These are phyloP conservation scores for Globisporangium cederbergense DNA, from an alignment of 352 stramenopile genomes.

Conservation along the genomic window DNA sequence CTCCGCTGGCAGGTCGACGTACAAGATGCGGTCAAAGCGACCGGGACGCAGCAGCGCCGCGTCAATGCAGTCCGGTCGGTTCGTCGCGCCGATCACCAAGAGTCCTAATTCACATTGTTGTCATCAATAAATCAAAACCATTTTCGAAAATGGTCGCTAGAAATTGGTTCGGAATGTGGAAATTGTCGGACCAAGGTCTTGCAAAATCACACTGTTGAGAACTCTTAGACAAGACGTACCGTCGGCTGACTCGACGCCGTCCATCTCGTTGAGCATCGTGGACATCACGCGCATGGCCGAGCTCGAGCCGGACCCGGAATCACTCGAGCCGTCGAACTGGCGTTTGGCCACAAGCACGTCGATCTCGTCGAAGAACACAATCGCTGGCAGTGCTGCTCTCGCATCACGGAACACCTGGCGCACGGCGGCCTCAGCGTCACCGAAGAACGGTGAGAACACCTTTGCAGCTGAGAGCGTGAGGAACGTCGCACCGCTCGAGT, in stretches of 20 bases:
- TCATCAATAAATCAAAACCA: background rate
- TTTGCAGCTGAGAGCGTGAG: constrained; percentile 83
- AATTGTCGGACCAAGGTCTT: background rate
- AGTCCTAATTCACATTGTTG: constrained; percentile 40
- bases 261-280: constrained; percentile 97
- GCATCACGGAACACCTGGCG: constrained; percentile 79
- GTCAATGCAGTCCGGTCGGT: constrained; percentile 97
- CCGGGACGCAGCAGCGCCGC: constrained; percentile 95
- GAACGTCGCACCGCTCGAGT: constrained; percentile 78
- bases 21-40: constrained; percentile 94
- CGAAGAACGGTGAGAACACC: constrained; percentile 88
- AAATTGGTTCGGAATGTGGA: background rate
- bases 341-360: constrained; percentile 85
- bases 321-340: constrained; percentile 46
- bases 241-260: constrained; percentile 93
- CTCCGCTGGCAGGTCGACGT: constrained; percentile 89
- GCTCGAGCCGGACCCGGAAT: constrained; percentile 38
- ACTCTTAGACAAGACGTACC: constrained; percentile 26
- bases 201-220: background rate
- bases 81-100: constrained; percentile 97
- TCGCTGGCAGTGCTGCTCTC: constrained; percentile 75
- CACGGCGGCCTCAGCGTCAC: constrained; percentile 82
- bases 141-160: background rate
- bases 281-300: constrained; percentile 92
- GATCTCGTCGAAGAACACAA: constrained; percentile 92